Evolutionary conservation across 306 rosid genomes (phyloP), one percentile per base, ranked within the genome.

Genomic region (Canavalia ensiformis): DNA sequence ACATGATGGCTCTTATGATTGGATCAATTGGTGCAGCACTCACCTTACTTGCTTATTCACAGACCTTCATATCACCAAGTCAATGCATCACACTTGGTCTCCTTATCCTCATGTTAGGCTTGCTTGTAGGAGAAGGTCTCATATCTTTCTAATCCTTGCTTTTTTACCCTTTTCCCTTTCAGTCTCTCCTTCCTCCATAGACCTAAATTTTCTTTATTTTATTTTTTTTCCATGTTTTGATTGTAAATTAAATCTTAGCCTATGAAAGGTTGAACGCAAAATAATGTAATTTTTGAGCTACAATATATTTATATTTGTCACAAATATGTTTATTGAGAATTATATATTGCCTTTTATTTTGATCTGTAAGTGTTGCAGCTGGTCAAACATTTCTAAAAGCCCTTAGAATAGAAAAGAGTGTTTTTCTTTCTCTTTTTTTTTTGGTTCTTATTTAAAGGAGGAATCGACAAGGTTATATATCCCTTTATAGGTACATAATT

Each of bases 91-190:
- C 89, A 45, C 33, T 84, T 29, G 98, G 98, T 49, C 97, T 92
- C 41, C 50, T 94, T 54, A 85, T 94, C 54, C 97, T 94, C 77
- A 25, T 88, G 85, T 83, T 91, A 41, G 97, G 90, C 18, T 86
- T 92, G 88, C 82, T 92, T 42, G 83, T 94, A 30, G 83, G 86
- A 71, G 98, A 94, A 91, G 97, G 98, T 88, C 73, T 91, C 5
- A 68, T 94, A 45, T 83, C 92, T 75, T 56, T 94, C 25, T 92
- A 82, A 66, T 65, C 0, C 18, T 28, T 13, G 0, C 2, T 31
- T 54, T 4, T 5, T 72, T 74, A 34, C 8, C 30, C 4, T 25
- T 79, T 62, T 59, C 41, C 47, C 10, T 75, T 70, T 70, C 51
- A 33, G 6, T 25, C 5, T 69, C 50, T 7, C 57, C n/a, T 67